Evolutionary conservation across 169 alveolate genomes (phyloP).

Genomic region (Cryptosporidium sp.): DNA sequence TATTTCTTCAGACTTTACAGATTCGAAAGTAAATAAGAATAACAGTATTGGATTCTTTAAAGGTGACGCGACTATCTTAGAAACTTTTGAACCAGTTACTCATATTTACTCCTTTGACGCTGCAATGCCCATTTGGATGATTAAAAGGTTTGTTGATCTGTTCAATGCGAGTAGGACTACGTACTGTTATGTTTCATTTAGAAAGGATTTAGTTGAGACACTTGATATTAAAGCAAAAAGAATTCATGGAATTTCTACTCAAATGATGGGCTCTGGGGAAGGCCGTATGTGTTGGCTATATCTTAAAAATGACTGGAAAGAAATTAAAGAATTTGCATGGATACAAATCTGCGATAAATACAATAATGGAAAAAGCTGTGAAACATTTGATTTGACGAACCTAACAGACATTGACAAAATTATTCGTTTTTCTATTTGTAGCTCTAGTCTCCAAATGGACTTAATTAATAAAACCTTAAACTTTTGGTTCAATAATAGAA

Average conservation of each 20-base stretch:
- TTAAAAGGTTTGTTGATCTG: constrained; percentile 83
- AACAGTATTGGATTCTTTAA: constrained; percentile 81
- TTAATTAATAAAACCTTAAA: constrained; percentile 12
- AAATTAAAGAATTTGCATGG: constrained; percentile 7
- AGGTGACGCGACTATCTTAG: constrained; percentile 86
- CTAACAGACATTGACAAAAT: constrained; percentile 8
- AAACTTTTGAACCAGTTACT: constrained; percentile 86
- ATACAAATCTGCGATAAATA: constrained; percentile 3
- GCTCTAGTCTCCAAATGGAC: neutral
- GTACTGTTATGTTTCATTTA: constrained; percentile 81
- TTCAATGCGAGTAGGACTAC: constrained; percentile 80
- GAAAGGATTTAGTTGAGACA: constrained; percentile 81
- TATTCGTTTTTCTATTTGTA: constrained; percentile 13
- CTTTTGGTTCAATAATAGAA: constrained; percentile 56
- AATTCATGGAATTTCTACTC: constrained; percentile 84
- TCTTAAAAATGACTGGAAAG: constrained; percentile 85
- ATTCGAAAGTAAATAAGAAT: constrained; percentile 21
- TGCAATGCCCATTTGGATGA: constrained; percentile 89
- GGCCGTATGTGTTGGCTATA: constrained; percentile 86
- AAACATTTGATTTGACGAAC: constrained; percentile 4
- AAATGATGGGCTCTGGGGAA: constrained; percentile 86
- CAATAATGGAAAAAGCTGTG: neutral
- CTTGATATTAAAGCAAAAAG: constrained; percentile 81
- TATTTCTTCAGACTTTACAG: constrained; percentile 12
- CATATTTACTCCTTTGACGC: constrained; percentile 88